Conservation (phyloP, 495 filamentous ascomycete genomes). For the Neurospora africana region DNA sequence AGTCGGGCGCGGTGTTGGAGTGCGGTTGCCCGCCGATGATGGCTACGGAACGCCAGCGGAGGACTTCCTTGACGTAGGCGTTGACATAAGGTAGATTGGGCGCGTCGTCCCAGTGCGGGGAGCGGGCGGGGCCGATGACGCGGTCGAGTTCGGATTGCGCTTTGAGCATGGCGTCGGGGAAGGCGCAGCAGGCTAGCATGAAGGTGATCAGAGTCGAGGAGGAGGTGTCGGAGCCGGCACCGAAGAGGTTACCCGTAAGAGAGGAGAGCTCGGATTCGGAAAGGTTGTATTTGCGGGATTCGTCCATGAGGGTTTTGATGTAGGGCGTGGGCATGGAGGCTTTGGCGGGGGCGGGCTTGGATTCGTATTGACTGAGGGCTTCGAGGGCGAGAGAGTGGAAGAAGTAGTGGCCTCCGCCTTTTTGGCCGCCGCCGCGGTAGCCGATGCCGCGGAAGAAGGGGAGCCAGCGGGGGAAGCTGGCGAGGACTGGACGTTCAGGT, state of each 20-base stretch:
- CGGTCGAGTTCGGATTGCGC: constrained; percentile 45
- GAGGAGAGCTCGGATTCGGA: constrained; percentile 45
- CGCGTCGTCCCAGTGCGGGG: constrained; percentile 48
- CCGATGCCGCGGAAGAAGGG: constrained; percentile 52
- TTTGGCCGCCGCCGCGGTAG: constrained; percentile 23
- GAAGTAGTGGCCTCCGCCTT: constrained; percentile 36
- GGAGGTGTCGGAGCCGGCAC: constrained; percentile 56
- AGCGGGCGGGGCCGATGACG: constrained; percentile 42
- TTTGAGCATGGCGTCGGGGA: constrained; percentile 34
- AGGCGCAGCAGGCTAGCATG: constrained; percentile 49
- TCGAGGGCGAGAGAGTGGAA: constrained; percentile 49
- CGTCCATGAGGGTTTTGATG: constrained; percentile 42
- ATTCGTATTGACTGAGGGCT: constrained; percentile 31
- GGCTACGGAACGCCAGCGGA: constrained; percentile 54
- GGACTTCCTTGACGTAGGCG: constrained; percentile 52
- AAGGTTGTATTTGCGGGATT: constrained; percentile 39
- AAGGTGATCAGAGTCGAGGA: constrained; percentile 54
- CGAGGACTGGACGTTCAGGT: constrained; percentile 33
- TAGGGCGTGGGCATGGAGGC: constrained; percentile 39
- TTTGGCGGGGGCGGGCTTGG: constrained; percentile 29
- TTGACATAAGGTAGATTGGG: constrained; percentile 47
- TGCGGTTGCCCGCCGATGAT: constrained; percentile 55
- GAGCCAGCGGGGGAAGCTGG: constrained; percentile 44
- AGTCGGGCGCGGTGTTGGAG: constrained; percentile 48
- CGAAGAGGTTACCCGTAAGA: constrained; percentile 52